These are phyloP conservation scores for Pseudocercospora eumusae DNA, from an alignment of 2,329 filamentous ascomycete species.

Conservation along the genomic window DNA sequence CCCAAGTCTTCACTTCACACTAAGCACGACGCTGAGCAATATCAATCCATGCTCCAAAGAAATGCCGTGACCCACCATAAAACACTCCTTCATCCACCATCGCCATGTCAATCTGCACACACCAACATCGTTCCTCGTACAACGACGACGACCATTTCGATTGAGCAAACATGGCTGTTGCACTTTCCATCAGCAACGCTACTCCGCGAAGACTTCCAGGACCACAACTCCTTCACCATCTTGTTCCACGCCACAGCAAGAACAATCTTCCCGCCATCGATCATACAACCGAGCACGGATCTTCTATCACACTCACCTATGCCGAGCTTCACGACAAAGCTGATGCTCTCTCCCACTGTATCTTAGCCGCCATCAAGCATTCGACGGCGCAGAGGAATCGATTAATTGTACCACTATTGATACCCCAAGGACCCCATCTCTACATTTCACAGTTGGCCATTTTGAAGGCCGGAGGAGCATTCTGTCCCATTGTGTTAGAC, in stretches of 20 bases:
- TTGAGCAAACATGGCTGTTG: slow-evolving; percentile 16
- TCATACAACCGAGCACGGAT: slow-evolving; percentile 56
- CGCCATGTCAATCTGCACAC: background rate
- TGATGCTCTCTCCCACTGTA: slow-evolving; percentile 56
- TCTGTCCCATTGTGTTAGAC: slow-evolving; percentile 81
- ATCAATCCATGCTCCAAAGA: background rate
- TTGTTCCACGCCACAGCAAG: slow-evolving; percentile 56
- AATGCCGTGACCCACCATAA: background rate
- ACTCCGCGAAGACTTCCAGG: slow-evolving; percentile 56
- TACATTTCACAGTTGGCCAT: slow-evolving; percentile 78
- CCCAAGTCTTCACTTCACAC: background rate
- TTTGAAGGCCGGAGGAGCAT: slow-evolving; percentile 78
- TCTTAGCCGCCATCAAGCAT: slow-evolving; percentile 41
- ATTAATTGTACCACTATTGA: slow-evolving; percentile 69
- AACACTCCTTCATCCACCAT: background rate
- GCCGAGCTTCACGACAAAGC: slow-evolving; percentile 61
- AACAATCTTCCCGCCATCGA: slow-evolving; percentile 60
- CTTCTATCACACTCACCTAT: slow-evolving; percentile 60
- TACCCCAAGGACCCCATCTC: slow-evolving; percentile 74
- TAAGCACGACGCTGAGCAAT: background rate
- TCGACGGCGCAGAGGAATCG: slow-evolving; percentile 25
- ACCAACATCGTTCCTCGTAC: background rate
- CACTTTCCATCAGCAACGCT: slow-evolving; percentile 60
- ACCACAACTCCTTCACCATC: slow-evolving; percentile 60
- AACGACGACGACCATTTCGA: background rate